Base-by-base conservation (phyloP, 345 rosid species). In the Diplotaxis tenuifolia region DNA sequence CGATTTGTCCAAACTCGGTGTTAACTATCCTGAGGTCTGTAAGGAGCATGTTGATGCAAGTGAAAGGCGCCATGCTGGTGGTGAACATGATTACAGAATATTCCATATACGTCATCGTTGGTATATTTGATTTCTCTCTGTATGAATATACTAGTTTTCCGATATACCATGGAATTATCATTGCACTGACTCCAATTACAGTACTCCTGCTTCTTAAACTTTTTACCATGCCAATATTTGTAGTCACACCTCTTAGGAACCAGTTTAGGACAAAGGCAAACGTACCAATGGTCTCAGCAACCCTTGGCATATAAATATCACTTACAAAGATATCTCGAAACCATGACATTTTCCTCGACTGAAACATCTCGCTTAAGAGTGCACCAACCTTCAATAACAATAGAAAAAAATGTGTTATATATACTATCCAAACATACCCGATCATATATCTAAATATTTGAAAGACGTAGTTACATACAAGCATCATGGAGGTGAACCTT, bases 171-270 rank as follows among this genome's bases (percentile, higher is more conserved):
- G 79, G 79, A 20, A 68, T 38, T 15, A 68, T 53, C 68, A 68
- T 40, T 27, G 79, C 28, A 6, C 76, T 9, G 49, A 76, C 1
- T 22, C 81, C 85, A 27, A 81, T 65, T 3, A 70, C 68, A 4
- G 15, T 0, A 53, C 78, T 38, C 20, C 70, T 79, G 19, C 15
- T 67, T 22, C 70, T 71, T 4, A 79, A 49, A 25, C 22, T 67
- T 36, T 63, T 40, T 0, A 79, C 27, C 42, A 75, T 9, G 19
- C 62, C 57, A 47, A 77, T 55, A 50, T 86, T 81, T 28, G 78
- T 80, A 71, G 80, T 85, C 75, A 86, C 84, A 25, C 80, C 88
- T 68, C 74, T 67, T 23, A 86, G 72, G 75, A 86, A 86, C 67
- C 84, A 63, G 62, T 80, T 79, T 47, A 84, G 25, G 36, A 59